These are phyloP conservation scores for Solanum sitiens DNA, from an alignment of 257 asterid genomes.

Conservation along the genomic window DNA sequence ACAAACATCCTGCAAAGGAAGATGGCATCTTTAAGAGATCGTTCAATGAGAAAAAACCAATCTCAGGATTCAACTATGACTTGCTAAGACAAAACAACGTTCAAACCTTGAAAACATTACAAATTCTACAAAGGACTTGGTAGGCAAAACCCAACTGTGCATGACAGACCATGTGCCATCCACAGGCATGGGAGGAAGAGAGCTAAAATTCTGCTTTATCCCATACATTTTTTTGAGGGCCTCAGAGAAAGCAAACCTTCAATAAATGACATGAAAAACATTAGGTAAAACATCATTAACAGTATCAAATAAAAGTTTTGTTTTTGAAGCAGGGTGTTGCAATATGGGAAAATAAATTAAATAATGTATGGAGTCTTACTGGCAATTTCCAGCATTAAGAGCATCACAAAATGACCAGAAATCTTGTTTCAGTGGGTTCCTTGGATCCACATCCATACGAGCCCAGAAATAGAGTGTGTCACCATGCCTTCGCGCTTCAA, in stretches of 20 bases:
- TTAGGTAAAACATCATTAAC: background rate
- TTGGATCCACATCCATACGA: slow-evolving; percentile 58
- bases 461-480: slow-evolving; percentile 88
- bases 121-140: slow-evolving; percentile 81
- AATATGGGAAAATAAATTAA: background rate
- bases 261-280: background rate
- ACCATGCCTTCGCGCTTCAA: slow-evolving; percentile 64
- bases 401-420: slow-evolving; percentile 98
- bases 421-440: slow-evolving; percentile 49
- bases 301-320: background rate
- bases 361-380: slow-evolving; percentile 32
- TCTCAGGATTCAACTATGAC: background rate
- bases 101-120: slow-evolving; percentile 91
- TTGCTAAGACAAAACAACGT: background rate
- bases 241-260: slow-evolving; percentile 73
- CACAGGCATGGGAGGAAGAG: slow-evolving; percentile 74
- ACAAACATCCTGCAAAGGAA: slow-evolving; percentile 65
- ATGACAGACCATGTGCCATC: slow-evolving; percentile 81
- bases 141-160: slow-evolving; percentile 93
- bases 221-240: slow-evolving; percentile 81
- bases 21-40: background rate
- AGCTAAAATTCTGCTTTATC: slow-evolving; percentile 45
- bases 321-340: background rate
- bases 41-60: background rate
- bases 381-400: slow-evolving; percentile 90